A percentile compares a stretch with the other conserved stretches of the same genome.
phyloP scores from a whole-genome alignment of 2,329 filamentous ascomycete species.

The Cladosporium halotolerans region DNA sequence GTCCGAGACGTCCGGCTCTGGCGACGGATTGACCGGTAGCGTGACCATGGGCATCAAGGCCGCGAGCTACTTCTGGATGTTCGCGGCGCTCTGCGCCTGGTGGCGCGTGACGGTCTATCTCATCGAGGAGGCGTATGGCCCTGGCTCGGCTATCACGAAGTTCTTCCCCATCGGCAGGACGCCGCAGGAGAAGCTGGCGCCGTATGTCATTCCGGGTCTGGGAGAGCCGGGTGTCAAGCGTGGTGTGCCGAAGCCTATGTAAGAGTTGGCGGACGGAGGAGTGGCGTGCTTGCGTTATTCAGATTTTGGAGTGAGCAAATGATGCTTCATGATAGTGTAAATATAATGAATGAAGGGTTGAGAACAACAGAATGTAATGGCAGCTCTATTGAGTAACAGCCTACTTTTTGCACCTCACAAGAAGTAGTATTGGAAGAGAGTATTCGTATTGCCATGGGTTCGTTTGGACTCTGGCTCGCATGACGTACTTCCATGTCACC shows the following conservation, averaged over 20 bases:
- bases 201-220: slow-evolving; percentile 18
- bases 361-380: no score
- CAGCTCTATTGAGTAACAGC: no score
- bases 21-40: slow-evolving; percentile 13
- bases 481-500: no score
- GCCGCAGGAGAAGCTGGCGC: slow-evolving; percentile 16
- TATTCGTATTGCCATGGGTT: no score
- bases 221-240: slow-evolving; percentile 23
- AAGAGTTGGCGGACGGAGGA: neutral
- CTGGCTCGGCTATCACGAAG: slow-evolving; percentile 15
- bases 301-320: no score
- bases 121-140: slow-evolving; percentile 21
- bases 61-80: slow-evolving; percentile 22
- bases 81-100: slow-evolving; percentile 18
- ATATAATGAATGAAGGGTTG: no score
- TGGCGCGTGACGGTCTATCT: slow-evolving; percentile 22
- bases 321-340: no score
- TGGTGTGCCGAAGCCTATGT: slow-evolving; percentile 17
- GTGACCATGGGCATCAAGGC: slow-evolving; percentile 20
- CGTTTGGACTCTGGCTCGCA: no score
- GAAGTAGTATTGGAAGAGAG: no score
- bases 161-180: slow-evolving; percentile 21
- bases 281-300: no score
- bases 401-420: no score
- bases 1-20: slow-evolving; percentile 13